Evolutionary conservation across 495 filamentous ascomycete species (phyloP), one percentile per base, ranked within the genome.

Genomic region (Emericellopsis terricola): DNA sequence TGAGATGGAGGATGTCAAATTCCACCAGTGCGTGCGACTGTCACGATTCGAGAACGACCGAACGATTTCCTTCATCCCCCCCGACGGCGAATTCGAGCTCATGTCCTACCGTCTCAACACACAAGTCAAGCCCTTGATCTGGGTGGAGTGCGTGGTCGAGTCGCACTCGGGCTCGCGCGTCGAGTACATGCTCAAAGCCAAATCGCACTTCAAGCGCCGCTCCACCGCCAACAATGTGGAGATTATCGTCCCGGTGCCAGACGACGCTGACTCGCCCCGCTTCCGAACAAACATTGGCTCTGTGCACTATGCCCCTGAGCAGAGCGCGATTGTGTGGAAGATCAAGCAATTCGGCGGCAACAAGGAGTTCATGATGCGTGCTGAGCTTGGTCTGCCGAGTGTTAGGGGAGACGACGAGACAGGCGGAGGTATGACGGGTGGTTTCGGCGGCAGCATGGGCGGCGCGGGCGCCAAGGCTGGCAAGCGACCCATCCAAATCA

Each of bases 1-100:
- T 35, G 91, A 99, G 57, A 99, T 99, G 91, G 91, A 99, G 55
- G 91, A 99, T 42, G 91, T 99, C 49, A 99, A 96, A 49, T 99
- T 99, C 57, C 91, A 99, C 59, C 91, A 99, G 52, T 99, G 91
- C 56, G 91, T 99, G 38, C 75, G 91, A 42, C 60, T 99, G 37
- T 86, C 81, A 15, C 68, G 91, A 18, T 99, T 99, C 61, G 91
- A 99, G 56, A 99, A 96, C 48, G 91, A 99, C 57, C 68, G 91
- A 28, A 99, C 91, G 15, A 99, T 99, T 64, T 91, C 81, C 55
- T 97, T 97, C 59, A 97, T 97, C 45, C 89, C 89, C 8, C 89
- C 89, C 21, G 89, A 97, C 50, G 89, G 89, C 43, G 89, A 97
- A 55, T 97, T 99, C 49, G 91, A 99, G 65, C 66, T 99, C 38